Conservation (phyloP, 441 rosid genomes). For the Isatis lusitanica region DNA sequence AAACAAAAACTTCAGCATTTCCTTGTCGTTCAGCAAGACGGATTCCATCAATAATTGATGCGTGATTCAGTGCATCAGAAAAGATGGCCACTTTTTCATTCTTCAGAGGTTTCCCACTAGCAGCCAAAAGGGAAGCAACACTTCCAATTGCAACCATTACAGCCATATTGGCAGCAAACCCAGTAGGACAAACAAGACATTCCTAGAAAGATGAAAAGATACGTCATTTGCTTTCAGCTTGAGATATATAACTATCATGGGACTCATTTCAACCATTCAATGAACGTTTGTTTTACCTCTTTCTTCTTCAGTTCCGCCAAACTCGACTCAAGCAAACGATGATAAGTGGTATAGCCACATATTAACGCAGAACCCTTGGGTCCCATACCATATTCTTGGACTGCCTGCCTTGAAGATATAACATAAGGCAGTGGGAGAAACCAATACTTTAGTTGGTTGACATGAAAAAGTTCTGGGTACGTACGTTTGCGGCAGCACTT, state of each 20-base stretch:
- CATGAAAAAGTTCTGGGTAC: slow-evolving; percentile 14
- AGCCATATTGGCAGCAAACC: slow-evolving; percentile 97
- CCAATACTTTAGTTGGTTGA: neutral
- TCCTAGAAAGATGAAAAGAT: slow-evolving; percentile 56
- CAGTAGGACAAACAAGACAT: slow-evolving; percentile 97
- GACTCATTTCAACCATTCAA: slow-evolving; percentile 5
- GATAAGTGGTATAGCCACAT: slow-evolving; percentile 90
- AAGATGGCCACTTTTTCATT: slow-evolving; percentile 77
- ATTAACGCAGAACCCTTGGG: slow-evolving; percentile 93
- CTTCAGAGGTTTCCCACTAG: slow-evolving; percentile 43
- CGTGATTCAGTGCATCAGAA: slow-evolving; percentile 92
- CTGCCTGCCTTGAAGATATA: slow-evolving; percentile 57
- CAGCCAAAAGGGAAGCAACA: slow-evolving; percentile 63
- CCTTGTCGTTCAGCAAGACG: slow-evolving; percentile 78
- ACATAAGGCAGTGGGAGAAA: slow-evolving; percentile 7
- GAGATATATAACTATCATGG: neutral
- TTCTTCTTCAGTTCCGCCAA: slow-evolving; percentile 86
- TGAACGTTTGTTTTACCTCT: slow-evolving; percentile 52
- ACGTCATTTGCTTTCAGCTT: slow-evolving; percentile 32
- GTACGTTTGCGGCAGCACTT: slow-evolving; percentile 76
- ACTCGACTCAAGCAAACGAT: slow-evolving; percentile 71
- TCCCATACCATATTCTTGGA: slow-evolving; percentile 88
- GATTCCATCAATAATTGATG: slow-evolving; percentile 92
- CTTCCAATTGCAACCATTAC: slow-evolving; percentile 89
- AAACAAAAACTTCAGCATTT: slow-evolving; percentile 59